phyloP scores from a whole-genome alignment of 257 asterid genomes.

The Solanum pennellii region DNA sequence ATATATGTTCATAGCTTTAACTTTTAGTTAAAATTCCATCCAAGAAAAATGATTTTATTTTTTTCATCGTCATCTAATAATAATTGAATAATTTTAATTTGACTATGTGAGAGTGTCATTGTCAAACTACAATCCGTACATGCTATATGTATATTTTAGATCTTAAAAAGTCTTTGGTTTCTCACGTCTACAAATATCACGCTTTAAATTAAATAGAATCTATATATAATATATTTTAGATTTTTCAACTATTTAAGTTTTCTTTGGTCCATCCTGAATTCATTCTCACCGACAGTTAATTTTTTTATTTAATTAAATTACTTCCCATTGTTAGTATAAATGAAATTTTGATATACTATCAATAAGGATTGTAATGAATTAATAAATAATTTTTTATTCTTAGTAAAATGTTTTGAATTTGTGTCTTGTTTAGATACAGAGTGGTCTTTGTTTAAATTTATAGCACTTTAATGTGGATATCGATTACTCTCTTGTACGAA shows the following conservation, averaged over 20 bases:
- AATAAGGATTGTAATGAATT: no score
- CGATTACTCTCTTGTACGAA: background rate
- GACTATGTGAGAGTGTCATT: background rate
- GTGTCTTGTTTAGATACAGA: no score
- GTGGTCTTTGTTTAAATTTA: background rate
- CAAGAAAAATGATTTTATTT: background rate
- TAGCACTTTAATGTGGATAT: fast-evolving
- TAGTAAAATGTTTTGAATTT: fast-evolving
- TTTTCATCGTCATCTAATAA: background rate
- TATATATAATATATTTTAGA: background rate
- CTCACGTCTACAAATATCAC: background rate
- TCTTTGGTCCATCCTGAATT: background rate
- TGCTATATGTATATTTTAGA: background rate
- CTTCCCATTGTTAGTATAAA: background rate
- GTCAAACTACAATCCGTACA: background rate
- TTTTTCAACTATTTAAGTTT: background rate
- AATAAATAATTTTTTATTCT: no score
- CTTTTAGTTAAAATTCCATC: background rate
- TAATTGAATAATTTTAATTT: background rate
- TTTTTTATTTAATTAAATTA: background rate
- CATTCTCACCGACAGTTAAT: background rate
- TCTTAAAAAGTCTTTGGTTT: background rate
- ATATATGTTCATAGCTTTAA: background rate
- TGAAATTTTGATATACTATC: background rate
- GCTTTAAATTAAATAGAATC: background rate